Evolutionary conservation across 2,329 filamentous ascomycete species (phyloP).

Genomic region (Arachnomyces sp.): DNA sequence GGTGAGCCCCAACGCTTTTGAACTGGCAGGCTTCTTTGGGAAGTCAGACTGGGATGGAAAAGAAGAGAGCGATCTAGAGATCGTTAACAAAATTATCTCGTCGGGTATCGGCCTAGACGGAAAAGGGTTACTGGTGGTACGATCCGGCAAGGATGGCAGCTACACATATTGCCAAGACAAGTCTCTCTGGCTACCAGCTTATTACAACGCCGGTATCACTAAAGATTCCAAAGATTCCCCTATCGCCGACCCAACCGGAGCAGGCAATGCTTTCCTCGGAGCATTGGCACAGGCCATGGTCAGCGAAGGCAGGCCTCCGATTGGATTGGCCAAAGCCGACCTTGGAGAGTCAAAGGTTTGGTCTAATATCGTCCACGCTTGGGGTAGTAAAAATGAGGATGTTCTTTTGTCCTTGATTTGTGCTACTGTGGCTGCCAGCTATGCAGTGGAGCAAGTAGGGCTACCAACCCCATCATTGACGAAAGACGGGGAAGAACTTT

Average conservation of each 20-base stretch:
- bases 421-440: constrained; percentile 78
- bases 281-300: constrained; percentile 52
- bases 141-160: constrained; percentile 56
- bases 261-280: constrained; percentile 81
- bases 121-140: constrained; percentile 39
- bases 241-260: constrained; percentile 89
- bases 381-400: constrained; percentile 36
- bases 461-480: constrained; percentile 49
- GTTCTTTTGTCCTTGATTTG: constrained; percentile 64
- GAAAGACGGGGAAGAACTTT: constrained; percentile 30
- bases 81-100: constrained; percentile 29
- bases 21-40: constrained; percentile 81
- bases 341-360: constrained; percentile 47
- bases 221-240: constrained; percentile 24
- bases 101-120: constrained; percentile 30
- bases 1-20: constrained; percentile 74
- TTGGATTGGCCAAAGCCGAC: constrained; percentile 22
- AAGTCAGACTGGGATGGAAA: constrained; percentile 29
- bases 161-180: constrained; percentile 39
- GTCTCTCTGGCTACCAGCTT: constrained; percentile 67
- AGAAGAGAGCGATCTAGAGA: constrained; percentile 20
- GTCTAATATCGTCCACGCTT: constrained; percentile 37
- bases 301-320: constrained; percentile 29
- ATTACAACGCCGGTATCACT: constrained; percentile 44
- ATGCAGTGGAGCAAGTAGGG: constrained; percentile 91